Conservation (phyloP, 2,329 filamentous ascomycete genomes). For the Arthrobotrys sinensis region DNA sequence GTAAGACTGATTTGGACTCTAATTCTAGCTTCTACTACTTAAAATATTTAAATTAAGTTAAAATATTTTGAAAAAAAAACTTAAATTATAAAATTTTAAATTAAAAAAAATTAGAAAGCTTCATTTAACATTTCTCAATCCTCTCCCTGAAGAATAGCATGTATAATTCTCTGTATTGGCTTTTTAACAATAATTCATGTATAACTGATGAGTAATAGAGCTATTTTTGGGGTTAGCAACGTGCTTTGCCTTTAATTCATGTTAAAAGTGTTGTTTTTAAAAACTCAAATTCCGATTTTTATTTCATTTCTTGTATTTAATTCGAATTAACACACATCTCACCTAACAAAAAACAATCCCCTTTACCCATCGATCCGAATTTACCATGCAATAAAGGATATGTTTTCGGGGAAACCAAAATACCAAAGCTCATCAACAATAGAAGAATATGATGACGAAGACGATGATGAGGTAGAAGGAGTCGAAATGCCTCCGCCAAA, state of each 20-base stretch:
- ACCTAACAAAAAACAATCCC: slow-evolving; percentile 2
- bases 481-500: slow-evolving; percentile 25
- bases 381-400: slow-evolving; percentile 24
- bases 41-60: no score
- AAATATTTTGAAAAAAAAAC: no score
- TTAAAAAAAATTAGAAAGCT: no score
- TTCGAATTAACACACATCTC: slow-evolving; percentile 2
- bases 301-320: neutral
- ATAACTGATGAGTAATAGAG: neutral
- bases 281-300: slow-evolving; percentile 12
- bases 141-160: no score
- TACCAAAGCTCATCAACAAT: slow-evolving; percentile 18
- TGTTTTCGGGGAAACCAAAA: slow-evolving; percentile 31
- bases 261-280: slow-evolving; percentile 16
- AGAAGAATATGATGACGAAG: slow-evolving; percentile 10
- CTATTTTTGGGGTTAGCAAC: neutral
- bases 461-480: slow-evolving; percentile 36
- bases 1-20: no score
- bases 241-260: no score
- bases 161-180: no score
- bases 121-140: no score
- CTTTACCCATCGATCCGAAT: slow-evolving; percentile 1
- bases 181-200: no score
- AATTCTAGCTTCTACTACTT: no score
- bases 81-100: no score